Conservation (phyloP, 1,284 basidiomycete species). For the Amylostereum areolatum region DNA sequence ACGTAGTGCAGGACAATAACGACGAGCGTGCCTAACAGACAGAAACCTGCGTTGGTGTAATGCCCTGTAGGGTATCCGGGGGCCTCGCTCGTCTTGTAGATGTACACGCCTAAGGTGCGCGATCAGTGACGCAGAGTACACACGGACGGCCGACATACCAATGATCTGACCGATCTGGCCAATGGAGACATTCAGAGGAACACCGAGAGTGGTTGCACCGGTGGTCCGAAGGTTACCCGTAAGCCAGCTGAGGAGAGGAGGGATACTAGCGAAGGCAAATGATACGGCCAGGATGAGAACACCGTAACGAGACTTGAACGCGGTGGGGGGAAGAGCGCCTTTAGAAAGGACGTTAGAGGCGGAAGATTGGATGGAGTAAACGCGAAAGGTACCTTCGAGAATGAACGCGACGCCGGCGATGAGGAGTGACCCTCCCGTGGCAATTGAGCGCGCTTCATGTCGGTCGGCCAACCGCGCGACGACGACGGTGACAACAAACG, state of each 20-base stretch:
- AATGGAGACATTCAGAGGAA: constrained; percentile 31
- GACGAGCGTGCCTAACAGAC: constrained; percentile 18
- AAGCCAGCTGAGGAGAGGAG: constrained; percentile 31
- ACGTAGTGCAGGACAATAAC: constrained; percentile 14
- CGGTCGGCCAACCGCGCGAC: constrained; percentile 11
- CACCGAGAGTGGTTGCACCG: constrained; percentile 26
- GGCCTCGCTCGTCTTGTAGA: constrained; percentile 28
- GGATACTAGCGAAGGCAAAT: constrained; percentile 29
- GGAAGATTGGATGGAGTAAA: constrained; percentile 4
- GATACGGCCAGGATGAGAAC: constrained; percentile 27
- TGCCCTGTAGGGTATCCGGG: constrained; percentile 29
- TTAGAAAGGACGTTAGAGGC: neutral
- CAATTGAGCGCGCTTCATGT: constrained; percentile 13
- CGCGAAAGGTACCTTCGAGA: constrained; percentile 11
- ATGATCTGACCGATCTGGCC: constrained; percentile 32
- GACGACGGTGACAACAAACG: constrained; percentile 22
- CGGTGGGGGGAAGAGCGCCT: constrained; percentile 22
- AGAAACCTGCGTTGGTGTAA: constrained; percentile 28
- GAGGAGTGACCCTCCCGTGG: constrained; percentile 11
- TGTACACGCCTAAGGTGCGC: constrained; percentile 24
- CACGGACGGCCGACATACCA: constrained; percentile 11
- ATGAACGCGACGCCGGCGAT: constrained; percentile 15
- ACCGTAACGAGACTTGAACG: constrained; percentile 27
- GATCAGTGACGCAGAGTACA: neutral
- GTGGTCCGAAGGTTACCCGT: constrained; percentile 28